Evolutionary conservation across 139 green algal genomes (phyloP).

Genomic region (Nannochloris sp.): DNA sequence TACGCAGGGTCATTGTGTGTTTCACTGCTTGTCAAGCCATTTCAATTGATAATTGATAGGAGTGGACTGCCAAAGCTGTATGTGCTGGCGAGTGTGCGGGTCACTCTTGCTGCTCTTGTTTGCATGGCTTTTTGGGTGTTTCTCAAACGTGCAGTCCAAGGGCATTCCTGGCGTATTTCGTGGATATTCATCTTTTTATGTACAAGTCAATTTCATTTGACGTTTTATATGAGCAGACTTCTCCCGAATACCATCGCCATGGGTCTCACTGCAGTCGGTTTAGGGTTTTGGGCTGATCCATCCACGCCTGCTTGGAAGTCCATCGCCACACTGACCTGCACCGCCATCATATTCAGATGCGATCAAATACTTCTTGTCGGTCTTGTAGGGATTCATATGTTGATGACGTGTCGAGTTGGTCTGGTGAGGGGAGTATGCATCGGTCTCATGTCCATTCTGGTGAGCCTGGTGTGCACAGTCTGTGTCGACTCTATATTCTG

Average conservation of each 20-base stretch:
- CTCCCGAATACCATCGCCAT: slow-evolving; percentile 77
- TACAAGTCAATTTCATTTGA: slow-evolving; percentile 71
- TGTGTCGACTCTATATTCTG: slow-evolving; percentile 66
- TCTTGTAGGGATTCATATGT: slow-evolving; percentile 50
- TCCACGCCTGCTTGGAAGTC: slow-evolving; percentile 20
- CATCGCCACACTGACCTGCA: slow-evolving; percentile 24
- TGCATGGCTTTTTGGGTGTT: slow-evolving; percentile 21
- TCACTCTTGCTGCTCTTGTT: slow-evolving; percentile 15
- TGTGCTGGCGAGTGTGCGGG: background rate
- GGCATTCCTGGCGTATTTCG: background rate
- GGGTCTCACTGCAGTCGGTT: slow-evolving; percentile 32
- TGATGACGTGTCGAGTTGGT: slow-evolving; percentile 26
- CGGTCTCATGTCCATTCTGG: background rate
- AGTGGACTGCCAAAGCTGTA: slow-evolving; percentile 6
- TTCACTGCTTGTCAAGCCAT: background rate
- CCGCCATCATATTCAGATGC: slow-evolving; percentile 55
- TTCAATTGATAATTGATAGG: background rate
- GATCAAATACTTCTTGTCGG: slow-evolving; percentile 61
- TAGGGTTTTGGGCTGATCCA: slow-evolving; percentile 33
- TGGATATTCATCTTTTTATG: slow-evolving; percentile 32
- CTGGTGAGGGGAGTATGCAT: slow-evolving; percentile 1
- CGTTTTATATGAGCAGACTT: slow-evolving; percentile 63
- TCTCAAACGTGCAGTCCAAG: slow-evolving; percentile 8
- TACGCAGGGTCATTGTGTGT: background rate
- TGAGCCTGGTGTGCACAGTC: slow-evolving; percentile 34